Base-by-base conservation (phyloP, 345 rosid genomes). In the Gossypium herbaceum region DNA sequence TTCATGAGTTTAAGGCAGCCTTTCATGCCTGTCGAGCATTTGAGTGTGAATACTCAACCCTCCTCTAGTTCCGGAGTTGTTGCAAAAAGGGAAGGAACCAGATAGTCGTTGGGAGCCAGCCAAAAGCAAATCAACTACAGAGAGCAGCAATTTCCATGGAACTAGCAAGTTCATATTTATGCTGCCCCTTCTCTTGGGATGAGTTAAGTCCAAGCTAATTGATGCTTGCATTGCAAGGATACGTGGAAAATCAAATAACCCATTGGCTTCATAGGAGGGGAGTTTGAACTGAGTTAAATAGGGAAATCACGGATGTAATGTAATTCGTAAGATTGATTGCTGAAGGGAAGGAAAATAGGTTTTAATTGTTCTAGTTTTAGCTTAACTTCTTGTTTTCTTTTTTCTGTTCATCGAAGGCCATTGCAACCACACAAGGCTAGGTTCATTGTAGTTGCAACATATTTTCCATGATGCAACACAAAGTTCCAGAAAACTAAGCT, bases 51-150 rank as follows among this genome's bases (percentile, higher is more conserved):
- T 74, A 78, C 85, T 29, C 96, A 86, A 57, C 84, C 90, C 13
- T 77, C 92, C 15, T 85, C 93, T 3, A 82, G 90, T 80, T 84
- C 92, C 13, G 86, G 88, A 57, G 76, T 82, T n/a, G 90, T 88
- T 57, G 90, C 80, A 39, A 95, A 93, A 80, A 86, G 97, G 77
- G 78, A 93, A 92, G 86, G 94, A 91, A 79, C 97, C 94, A 0
- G 98, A 95, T 57, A 65, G 88, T 29, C 89, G 91, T 17, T 87
- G 96, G 96, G 97, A 93, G 41, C 64, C 74, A 8, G 84, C 57
- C 81, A 74, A 84, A 0, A 61, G 83, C 44, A 84, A 0, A 61
- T 84, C 44, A 81, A 75, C 50, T 75, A 79, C 71, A 83, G 85
- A 75, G 85, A 84, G 75, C 89, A 80, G 73, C 95, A 80, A 58